Evolutionary conservation across 208 protist genomes (phyloP).

Genomic region (Entamoeba moshkovskii): DNA sequence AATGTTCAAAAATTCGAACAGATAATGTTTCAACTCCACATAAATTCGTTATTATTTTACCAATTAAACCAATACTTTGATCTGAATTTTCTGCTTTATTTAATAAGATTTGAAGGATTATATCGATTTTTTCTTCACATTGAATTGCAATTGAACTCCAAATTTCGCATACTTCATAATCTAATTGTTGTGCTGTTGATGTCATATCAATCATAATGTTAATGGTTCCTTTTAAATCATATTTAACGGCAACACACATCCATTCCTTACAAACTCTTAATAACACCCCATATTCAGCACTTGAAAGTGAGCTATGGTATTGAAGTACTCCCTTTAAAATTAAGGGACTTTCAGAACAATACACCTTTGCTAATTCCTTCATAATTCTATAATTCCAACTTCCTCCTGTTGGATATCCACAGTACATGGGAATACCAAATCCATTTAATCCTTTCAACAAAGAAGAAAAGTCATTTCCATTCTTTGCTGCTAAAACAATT

Average conservation of each 20-base stretch:
- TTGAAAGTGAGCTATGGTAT: background rate
- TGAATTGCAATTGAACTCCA: background rate
- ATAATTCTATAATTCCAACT: background rate
- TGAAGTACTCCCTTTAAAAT: background rate
- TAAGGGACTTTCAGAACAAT: background rate
- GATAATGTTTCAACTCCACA: background rate
- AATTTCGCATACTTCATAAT: background rate
- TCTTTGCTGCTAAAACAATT: background rate
- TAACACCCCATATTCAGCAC: background rate
- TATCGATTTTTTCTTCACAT: background rate
- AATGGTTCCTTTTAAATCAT: background rate
- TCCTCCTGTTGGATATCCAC: background rate
- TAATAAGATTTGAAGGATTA: background rate
- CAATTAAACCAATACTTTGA: background rate
- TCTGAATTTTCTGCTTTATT: background rate
- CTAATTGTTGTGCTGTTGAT: background rate
- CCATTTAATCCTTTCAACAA: background rate
- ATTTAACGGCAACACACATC: background rate
- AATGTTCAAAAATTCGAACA: background rate
- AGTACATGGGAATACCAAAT: background rate
- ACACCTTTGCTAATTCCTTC: background rate
- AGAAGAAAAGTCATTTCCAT: background rate
- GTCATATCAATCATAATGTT: background rate
- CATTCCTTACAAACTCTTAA: background rate
- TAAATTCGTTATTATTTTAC: background rate